Evolutionary conservation across 164 flowering plant genomes (phyloP).

Genomic region (Hamamelis virginiana): DNA sequence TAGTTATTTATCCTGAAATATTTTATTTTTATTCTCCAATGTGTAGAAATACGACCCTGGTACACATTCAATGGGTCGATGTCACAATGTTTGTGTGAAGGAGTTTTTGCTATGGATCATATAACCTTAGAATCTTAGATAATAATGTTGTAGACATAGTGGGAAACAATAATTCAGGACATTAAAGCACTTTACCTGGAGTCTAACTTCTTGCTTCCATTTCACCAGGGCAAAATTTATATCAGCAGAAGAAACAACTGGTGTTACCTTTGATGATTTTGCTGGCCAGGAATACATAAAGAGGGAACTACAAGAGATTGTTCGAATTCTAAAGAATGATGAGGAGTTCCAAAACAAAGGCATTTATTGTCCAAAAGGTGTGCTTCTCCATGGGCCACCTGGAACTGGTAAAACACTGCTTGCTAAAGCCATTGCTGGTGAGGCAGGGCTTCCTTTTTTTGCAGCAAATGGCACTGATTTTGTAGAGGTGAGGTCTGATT

Average conservation of each 20-base stretch:
- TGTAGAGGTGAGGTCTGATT: slow-evolving; percentile 72
- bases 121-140: not conserved
- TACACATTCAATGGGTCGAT: not conserved
- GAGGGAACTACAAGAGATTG: slow-evolving; percentile 92
- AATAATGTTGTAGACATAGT: not conserved
- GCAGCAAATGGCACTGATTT: slow-evolving; percentile 97
- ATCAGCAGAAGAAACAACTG: slow-evolving; percentile 93
- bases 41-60: too few species aligned
- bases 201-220: slow-evolving; percentile 9
- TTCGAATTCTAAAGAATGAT: slow-evolving; percentile 80
- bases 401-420: slow-evolving; percentile 97
- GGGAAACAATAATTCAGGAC: not conserved
- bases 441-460: slow-evolving; percentile 95
- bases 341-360: slow-evolving; percentile 88
- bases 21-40: too few species aligned
- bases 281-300: slow-evolving; percentile 98
- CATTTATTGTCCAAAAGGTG: slow-evolving; percentile 96
- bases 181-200: not conserved
- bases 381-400: slow-evolving; percentile 97
- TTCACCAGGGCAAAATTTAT: slow-evolving; percentile 84
- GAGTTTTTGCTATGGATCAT: not conserved
- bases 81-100: not conserved
- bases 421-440: slow-evolving; percentile 99
- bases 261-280: slow-evolving; percentile 94
- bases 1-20: too few species aligned